Percentiles rank a stretch among this genome's conserved stretches.
Conservation (phyloP, 73 alveolate species). For the Urostyla sp. region DNA sequence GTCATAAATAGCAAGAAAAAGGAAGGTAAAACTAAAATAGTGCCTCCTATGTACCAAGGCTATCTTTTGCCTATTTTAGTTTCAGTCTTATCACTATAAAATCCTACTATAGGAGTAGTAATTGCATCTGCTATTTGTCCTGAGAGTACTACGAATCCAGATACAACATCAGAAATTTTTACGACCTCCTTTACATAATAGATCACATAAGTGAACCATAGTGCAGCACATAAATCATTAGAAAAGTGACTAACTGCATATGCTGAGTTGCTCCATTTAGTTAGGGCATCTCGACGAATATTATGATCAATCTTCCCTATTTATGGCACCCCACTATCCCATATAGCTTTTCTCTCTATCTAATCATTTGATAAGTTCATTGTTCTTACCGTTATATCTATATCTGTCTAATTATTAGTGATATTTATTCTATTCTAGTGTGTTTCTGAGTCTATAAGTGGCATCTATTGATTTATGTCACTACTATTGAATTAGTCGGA, state of each 20-base stretch:
- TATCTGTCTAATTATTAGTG: too few species aligned
- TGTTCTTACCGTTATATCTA: too few species aligned
- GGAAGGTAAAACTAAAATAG: slow-evolving; percentile 35
- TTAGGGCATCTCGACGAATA: not conserved
- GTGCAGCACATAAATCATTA: slow-evolving; percentile 63
- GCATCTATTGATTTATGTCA: too few species aligned
- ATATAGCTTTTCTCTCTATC: too few species aligned
- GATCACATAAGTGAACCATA: slow-evolving; percentile 61
- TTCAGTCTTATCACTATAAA: slow-evolving; percentile 68
- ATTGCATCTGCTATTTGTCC: slow-evolving; percentile 89
- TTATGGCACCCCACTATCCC: too few species aligned
- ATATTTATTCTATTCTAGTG: too few species aligned
- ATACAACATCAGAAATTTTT: not conserved
- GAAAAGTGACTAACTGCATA: slow-evolving; percentile 64
- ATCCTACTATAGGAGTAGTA: slow-evolving; percentile 86
- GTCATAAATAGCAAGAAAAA: slow-evolving; percentile 32
- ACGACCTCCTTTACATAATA: slow-evolving; percentile 48
- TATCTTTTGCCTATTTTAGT: slow-evolving; percentile 83
- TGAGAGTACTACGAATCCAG: slow-evolving; percentile 71
- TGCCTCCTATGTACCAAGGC: slow-evolving; percentile 88
- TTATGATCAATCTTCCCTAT: not conserved
- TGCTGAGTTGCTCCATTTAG: not conserved
- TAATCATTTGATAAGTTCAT: too few species aligned
- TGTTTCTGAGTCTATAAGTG: too few species aligned
- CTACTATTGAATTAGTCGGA: too few species aligned